Evolutionary conservation across 179 eudicot genomes (phyloP).

Genomic region (Beta lomatogona): DNA sequence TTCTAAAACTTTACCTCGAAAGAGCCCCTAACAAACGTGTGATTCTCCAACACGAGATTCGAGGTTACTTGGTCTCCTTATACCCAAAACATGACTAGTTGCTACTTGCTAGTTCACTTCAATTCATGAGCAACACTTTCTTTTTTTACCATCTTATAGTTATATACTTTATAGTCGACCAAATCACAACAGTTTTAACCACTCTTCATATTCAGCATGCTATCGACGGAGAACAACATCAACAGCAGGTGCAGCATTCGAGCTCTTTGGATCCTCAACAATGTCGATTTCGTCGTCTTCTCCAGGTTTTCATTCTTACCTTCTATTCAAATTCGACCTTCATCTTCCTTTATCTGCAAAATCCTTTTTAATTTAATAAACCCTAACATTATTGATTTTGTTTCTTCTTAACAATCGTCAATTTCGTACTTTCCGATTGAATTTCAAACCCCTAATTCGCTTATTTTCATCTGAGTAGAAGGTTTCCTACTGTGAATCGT

Average conservation of each 20-base stretch:
- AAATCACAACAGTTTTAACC: too few relatives aligned
- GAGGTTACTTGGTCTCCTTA: too few relatives aligned
- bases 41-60: too few relatives aligned
- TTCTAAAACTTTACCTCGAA: too few relatives aligned
- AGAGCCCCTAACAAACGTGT: too few relatives aligned
- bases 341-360: background rate
- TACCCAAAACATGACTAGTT: too few relatives aligned
- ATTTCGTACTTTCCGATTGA: background rate
- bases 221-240: slow-evolving; percentile 16
- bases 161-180: too few relatives aligned
- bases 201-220: slow-evolving; percentile 4
- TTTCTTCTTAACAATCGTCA: background rate
- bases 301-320: slow-evolving; percentile 54
- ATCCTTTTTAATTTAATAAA: background rate
- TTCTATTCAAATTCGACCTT: background rate
- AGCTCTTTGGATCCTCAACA: slow-evolving; percentile 93
- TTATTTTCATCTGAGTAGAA: slow-evolving; percentile 41
- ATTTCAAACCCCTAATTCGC: background rate
- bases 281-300: slow-evolving; percentile 65
- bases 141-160: too few relatives aligned
- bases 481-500: slow-evolving; percentile 86
- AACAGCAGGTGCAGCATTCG: slow-evolving; percentile 57
- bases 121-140: too few relatives aligned
- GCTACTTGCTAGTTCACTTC: too few relatives aligned
- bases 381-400: background rate